Evolutionary conservation across 2,329 filamentous ascomycete genomes (phyloP), one percentile per base, ranked within the genome.

Genomic region (Pyrenochaeta sp.): DNA sequence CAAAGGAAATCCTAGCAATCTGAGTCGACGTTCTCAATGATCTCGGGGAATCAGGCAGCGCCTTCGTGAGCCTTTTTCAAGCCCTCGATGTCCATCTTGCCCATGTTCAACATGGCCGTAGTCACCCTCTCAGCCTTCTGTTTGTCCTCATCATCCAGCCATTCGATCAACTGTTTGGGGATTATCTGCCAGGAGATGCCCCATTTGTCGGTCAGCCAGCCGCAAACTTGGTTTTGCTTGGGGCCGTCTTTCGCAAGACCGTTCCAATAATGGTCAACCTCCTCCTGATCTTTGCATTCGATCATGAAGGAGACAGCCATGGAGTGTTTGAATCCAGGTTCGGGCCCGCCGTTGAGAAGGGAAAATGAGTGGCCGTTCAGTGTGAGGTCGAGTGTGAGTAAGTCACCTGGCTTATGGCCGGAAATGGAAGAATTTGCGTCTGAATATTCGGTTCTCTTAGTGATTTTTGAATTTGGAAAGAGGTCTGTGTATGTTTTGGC

Each of bases 161-260:
- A 59, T 40, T 68, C 60, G 54, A 64, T 66, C 37, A 78, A 48
- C 14, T 34, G 47, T 46, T 46, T 68, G 4, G 77, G 76, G 28
- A 75, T 60, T 22, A 80, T 63, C 67, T 80, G 77, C 77, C 77
- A 80, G 9, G 61, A 53, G 8, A 79, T 59, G 3, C 77, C 77
- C 53, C 69, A 79, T 60, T 69, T 72, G 52, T 80, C 77, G 4
- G 57, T 64, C 28, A 78, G 31, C 77, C 76, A 79, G 3, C 76
- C 75, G 48, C 77, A 78, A 20, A 15, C 26, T 53, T 71, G 65
- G 40, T 63, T 67, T 6, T 58, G 48, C 46, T 58, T 55, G 35
- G 75, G 71, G 2, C 71, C 74, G 3, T 72, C 75, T 35, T 73
- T 71, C 7, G 63, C 48, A 18, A 80, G 65, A 60, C 67, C 73